Conservation (phyloP, 2,329 filamentous ascomycete species). For the Ophiostoma tasmaniense region DNA sequence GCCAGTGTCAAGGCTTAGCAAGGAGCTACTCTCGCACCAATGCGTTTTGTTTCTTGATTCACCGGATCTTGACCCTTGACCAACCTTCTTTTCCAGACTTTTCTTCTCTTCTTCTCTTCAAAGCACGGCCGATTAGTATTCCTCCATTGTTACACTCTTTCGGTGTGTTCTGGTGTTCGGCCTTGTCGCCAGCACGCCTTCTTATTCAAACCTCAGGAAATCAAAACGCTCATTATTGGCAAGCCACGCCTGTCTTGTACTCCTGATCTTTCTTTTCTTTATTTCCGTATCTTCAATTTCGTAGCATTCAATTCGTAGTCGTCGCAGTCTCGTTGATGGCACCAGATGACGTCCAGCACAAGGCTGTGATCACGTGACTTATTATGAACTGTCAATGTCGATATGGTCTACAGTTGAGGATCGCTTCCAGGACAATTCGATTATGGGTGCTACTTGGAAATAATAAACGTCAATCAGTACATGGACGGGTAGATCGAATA, state of each 20-base stretch:
- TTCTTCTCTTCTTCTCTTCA: too few relatives aligned
- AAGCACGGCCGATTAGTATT: too few relatives aligned
- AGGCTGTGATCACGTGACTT: neutral
- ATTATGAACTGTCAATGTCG: neutral
- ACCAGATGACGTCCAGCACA: neutral
- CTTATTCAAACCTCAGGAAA: neutral
- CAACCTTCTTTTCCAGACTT: too few relatives aligned
- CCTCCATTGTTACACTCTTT: neutral
- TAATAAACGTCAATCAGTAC: too few relatives aligned
- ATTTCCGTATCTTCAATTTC: neutral
- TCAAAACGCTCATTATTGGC: neutral
- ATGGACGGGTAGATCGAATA: too few relatives aligned
- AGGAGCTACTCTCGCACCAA: neutral
- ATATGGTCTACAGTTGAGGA: neutral
- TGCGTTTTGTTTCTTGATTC: too few relatives aligned
- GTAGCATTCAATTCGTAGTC: neutral
- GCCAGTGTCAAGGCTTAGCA: neutral
- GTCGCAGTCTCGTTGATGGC: neutral
- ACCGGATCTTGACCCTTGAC: too few relatives aligned
- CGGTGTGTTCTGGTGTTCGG: neutral
- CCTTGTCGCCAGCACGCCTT: neutral
- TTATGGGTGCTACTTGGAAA: too few relatives aligned
- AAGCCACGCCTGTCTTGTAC: neutral
- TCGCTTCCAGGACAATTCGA: too few relatives aligned
- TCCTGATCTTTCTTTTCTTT: neutral